Evolutionary conservation across 176 grass and related monocot species (phyloP), one percentile per base, ranked within the genome.

Genomic region (Musa itinerans): DNA sequence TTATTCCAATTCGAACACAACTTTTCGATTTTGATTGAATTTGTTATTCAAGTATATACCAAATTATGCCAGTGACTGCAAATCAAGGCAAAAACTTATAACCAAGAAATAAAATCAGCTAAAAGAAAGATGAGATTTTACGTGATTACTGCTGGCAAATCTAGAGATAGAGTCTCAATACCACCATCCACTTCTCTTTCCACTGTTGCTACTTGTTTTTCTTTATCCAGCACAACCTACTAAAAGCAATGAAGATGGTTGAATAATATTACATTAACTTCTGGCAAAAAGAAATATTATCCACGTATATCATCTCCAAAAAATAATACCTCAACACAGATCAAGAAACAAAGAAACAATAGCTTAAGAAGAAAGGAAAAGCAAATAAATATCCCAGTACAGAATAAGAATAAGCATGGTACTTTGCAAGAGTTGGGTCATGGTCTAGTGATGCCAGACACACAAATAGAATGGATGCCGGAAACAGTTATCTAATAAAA

Each of bases 101-200:
- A 68, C 10, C 12, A 62, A 10, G 57, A 63, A 14, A n/a, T 27
- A 64, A 21, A 19, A 2, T 51, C 11, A 56, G 34, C 9, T 27
- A 54, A 34, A 51, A 8, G 56, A 67, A 73, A 12, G 11, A 61
- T 49, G 34, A 83, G 52, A 74, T 2, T 76, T 23, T 93, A 98
- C 95, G 95, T 98, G 73, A 98, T 98, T 73, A 98, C 88, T 50
- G 90, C 95, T 22, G 95, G 95, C 29, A 98, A 69, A 86, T 87
- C 88, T 80, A 93, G 59, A 82, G 84, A 89, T 25, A 98, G 72
- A 6, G 88, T 93, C 58, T 98, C 95, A 2, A 91, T 88, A 68
- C 95, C 90, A 48, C 84, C 90, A 19, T 98, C 90, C 0, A 98
- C 86, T 63, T 93, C 95, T 85, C 90, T 83, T 74, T 93, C 88